Conservation (phyloP, 164 flowering plant genomes). For the Akebia trifoliata region DNA sequence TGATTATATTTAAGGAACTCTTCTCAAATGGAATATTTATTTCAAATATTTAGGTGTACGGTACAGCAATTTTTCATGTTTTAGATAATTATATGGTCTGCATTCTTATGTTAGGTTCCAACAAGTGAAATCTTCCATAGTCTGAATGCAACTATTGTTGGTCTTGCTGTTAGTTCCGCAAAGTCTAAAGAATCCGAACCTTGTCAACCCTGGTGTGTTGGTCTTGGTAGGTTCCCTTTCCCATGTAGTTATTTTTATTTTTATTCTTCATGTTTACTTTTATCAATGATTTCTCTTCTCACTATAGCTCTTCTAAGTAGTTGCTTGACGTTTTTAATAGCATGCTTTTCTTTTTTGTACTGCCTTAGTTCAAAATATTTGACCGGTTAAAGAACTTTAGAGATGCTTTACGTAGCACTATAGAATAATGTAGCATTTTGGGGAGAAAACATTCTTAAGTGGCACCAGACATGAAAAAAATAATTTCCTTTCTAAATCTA, state of each 20-base stretch:
- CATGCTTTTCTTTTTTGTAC: background rate
- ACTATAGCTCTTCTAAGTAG: background rate
- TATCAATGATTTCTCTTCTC: background rate
- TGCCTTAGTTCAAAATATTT: background rate
- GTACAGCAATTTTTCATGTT: background rate
- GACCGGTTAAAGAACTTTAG: background rate
- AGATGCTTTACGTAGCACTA: background rate
- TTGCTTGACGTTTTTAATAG: background rate
- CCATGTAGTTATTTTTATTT: background rate
- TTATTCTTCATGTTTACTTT: background rate
- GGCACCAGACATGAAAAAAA: background rate
- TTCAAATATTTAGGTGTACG: background rate
- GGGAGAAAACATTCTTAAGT: too few species aligned
- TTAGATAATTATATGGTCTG: background rate
- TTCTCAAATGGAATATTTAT: background rate
- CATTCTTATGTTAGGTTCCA: constrained; percentile 47
- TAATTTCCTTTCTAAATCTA: background rate
- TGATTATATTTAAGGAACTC: too few species aligned
- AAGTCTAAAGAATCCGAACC: constrained; percentile 34
- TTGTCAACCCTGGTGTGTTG: constrained; percentile 52
- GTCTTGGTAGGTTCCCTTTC: constrained; percentile 56
- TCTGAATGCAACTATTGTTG: constrained; percentile 87
- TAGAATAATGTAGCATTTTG: too few species aligned
- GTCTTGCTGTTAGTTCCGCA: constrained; percentile 59
- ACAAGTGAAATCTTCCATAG: constrained; percentile 59